phyloP scores from a whole-genome alignment of 192 early-diverging fungal species.

The Mortierella alpina region DNA sequence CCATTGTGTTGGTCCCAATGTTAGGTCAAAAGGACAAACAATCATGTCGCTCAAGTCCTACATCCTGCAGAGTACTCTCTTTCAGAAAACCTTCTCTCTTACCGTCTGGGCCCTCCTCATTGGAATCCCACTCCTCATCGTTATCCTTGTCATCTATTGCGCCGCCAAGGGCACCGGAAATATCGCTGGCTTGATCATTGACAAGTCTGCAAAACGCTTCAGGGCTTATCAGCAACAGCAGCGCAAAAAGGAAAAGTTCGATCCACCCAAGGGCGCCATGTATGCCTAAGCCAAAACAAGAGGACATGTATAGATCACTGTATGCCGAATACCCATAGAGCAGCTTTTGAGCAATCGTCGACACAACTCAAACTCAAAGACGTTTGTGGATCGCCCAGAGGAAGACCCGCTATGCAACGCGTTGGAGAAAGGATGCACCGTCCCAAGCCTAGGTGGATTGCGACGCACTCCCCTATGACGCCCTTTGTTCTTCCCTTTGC shows the following conservation, averaged over 20 bases:
- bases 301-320: no score
- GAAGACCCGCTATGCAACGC: no score
- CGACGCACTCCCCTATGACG: no score
- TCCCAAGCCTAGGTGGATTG: no score
- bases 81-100: constrained; percentile 28
- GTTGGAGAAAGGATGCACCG: no score
- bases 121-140: constrained; percentile 15
- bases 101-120: constrained; percentile 33
- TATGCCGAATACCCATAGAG: no score
- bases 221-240: constrained; percentile 34
- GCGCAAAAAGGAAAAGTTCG: constrained; percentile 33
- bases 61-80: constrained; percentile 24
- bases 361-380: no score
- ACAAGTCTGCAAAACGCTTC: constrained; percentile 35
- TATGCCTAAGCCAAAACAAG: neutral
- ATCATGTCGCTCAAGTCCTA: constrained; percentile 29
- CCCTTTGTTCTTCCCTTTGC: no score
- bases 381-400: no score
- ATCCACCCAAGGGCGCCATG: neutral
- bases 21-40: neutral
- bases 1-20: no score
- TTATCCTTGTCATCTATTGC: constrained; percentile 17
- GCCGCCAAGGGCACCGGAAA: constrained; percentile 44
- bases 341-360: no score
- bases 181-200: constrained; percentile 27